Conservation (phyloP, 2,329 filamentous ascomycete species). For the Aspergillus udagawae region DNA sequence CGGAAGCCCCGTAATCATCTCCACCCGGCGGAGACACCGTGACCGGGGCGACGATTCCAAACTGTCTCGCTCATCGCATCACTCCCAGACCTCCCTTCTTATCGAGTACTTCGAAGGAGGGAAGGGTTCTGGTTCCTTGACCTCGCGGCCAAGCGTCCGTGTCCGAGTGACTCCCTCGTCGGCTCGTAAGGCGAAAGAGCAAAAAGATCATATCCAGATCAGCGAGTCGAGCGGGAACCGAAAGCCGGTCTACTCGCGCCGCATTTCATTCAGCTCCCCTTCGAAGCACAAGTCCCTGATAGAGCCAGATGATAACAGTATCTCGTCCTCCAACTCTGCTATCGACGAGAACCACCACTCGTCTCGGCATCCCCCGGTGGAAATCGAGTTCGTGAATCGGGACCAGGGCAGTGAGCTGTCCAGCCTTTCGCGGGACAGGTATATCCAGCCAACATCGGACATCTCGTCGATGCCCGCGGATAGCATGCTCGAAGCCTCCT, state of each 20-base stretch:
- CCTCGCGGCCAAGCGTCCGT: constrained; percentile 75
- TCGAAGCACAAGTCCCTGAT: constrained; percentile 33
- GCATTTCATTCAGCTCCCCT: constrained; percentile 57
- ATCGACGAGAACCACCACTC: constrained; percentile 76
- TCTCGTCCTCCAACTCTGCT: constrained; percentile 71
- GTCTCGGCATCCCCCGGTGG: constrained; percentile 66
- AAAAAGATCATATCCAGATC: constrained; percentile 76
- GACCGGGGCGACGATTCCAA: constrained; percentile 55
- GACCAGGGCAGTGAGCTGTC: constrained; percentile 65
- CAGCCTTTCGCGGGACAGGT: constrained; percentile 57
- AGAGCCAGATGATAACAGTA: constrained; percentile 58
- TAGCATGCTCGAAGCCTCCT: constrained; percentile 60
- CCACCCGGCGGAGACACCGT: constrained; percentile 54
- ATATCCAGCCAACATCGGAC: constrained; percentile 69
- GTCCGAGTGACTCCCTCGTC: constrained; percentile 75
- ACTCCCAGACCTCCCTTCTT: constrained; percentile 82
- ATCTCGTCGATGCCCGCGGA: constrained; percentile 79
- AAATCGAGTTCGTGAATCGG: constrained; percentile 77
- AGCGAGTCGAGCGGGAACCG: constrained; percentile 72
- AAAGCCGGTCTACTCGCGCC: constrained; percentile 65
- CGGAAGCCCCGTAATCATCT: constrained; percentile 81
- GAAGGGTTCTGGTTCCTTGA: constrained; percentile 52
- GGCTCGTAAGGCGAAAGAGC: constrained; percentile 50
- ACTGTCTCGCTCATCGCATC: constrained; percentile 49
- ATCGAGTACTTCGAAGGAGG: constrained; percentile 93